A percentile compares a stretch with the other conserved stretches of the same genome.
These are phyloP conservation scores for Arabis hirsuta DNA, from an alignment of 345 rosid genomes.

Conservation along the genomic window DNA sequence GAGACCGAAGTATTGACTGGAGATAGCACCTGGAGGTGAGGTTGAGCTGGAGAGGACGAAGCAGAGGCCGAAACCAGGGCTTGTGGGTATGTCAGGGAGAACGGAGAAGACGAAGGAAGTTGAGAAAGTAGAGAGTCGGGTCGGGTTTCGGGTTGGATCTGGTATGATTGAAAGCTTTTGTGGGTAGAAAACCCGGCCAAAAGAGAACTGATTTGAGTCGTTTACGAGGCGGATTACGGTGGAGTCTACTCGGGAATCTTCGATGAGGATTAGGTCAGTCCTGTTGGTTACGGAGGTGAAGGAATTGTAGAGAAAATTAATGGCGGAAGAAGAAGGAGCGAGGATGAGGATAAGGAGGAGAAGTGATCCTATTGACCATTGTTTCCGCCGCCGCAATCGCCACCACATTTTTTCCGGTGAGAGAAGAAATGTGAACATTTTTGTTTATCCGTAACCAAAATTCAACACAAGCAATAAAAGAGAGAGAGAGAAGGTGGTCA, in stretches of 20 bases:
- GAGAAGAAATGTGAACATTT: background rate
- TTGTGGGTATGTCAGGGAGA: constrained; percentile 55
- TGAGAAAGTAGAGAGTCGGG: constrained; percentile 67
- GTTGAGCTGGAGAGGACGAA: constrained; percentile 82
- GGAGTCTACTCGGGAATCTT: constrained; percentile 63
- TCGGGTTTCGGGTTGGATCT: constrained; percentile 46
- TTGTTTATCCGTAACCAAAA: background rate
- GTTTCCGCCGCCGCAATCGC: constrained; percentile 11
- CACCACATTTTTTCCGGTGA: constrained; percentile 35
- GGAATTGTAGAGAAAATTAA: constrained; percentile 70
- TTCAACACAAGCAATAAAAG: background rate
- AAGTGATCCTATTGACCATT: background rate
- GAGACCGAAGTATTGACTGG: constrained; percentile 80
- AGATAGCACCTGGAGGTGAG: constrained; percentile 67
- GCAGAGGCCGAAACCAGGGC: constrained; percentile 86
- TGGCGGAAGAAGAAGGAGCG: constrained; percentile 38
- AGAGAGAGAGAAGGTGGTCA: constrained; percentile 19
- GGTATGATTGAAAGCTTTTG: constrained; percentile 53
- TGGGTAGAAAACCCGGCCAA: constrained; percentile 72
- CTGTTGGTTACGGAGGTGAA: constrained; percentile 51
- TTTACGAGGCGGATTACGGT: constrained; percentile 64
- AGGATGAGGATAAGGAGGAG: constrained; percentile 21
- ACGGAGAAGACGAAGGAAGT: constrained; percentile 63
- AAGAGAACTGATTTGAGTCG: constrained; percentile 60
- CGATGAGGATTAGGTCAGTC: constrained; percentile 57